phyloP scores from a whole-genome alignment of 1,284 basidiomycete genomes.

The Microbotryum scabiosae region DNA sequence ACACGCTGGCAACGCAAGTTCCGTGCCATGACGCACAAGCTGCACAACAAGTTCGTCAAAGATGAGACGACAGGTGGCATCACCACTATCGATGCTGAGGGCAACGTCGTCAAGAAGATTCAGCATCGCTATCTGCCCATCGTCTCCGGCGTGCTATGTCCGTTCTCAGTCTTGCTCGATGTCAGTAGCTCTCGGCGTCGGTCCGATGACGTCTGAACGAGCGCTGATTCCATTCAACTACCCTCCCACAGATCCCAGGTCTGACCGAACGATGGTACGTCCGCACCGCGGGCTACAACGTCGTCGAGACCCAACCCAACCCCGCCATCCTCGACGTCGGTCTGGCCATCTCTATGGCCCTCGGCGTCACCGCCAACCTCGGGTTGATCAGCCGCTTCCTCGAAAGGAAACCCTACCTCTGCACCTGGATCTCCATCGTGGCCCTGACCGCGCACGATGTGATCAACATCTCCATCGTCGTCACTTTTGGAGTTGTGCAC shows the following conservation, averaged over 20 bases:
- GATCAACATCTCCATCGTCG: constrained; percentile 59
- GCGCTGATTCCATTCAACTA: neutral
- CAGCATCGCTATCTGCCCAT: constrained; percentile 48
- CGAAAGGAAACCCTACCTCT: constrained; percentile 38
- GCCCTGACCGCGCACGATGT: constrained; percentile 56
- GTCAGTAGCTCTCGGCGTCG: neutral
- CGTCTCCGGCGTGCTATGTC: constrained; percentile 59
- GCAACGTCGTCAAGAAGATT: neutral
- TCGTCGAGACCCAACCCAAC: constrained; percentile 51
- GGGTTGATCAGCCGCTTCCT: constrained; percentile 63
- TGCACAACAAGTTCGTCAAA: too few species aligned
- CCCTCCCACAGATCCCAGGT: constrained; percentile 55
- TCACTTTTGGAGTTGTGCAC: constrained; percentile 57
- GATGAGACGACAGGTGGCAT: too few species aligned
- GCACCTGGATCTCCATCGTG: constrained; percentile 46
- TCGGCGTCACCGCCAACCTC: constrained; percentile 60
- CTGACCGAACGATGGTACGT: constrained; percentile 48
- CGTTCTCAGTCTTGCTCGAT: constrained; percentile 65
- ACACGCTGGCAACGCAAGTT: too few species aligned
- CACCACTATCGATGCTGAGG: too few species aligned
- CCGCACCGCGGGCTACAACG: constrained; percentile 40
- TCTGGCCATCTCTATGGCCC: constrained; percentile 58
- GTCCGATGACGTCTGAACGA: neutral
- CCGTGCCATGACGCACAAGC: too few species aligned
- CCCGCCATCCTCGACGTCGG: constrained; percentile 54